Evolutionary conservation across 1,139 yeast species (phyloP).

Genomic region (Blastobotrys aristatus): DNA sequence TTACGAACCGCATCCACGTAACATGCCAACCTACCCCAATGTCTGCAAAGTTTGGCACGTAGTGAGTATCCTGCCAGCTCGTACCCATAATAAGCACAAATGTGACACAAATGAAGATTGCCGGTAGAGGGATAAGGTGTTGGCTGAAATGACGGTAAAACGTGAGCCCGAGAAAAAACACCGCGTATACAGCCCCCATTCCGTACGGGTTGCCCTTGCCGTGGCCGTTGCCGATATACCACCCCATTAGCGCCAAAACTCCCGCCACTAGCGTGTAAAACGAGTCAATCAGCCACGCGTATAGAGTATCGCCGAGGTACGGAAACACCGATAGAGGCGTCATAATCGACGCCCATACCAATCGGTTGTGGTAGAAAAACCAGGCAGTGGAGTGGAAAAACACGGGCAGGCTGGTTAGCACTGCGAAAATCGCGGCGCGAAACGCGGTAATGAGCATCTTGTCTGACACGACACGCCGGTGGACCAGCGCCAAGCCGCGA

Average conservation of each 20-base stretch:
- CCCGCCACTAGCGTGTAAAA: conserved; percentile 32
- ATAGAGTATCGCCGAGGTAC: conserved; percentile 34
- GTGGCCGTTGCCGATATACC: conserved; percentile 35
- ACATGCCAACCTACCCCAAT: conserved; percentile 32
- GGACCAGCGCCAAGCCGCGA: background rate
- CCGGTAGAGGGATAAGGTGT: conserved; percentile 30
- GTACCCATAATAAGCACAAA: conserved; percentile 31
- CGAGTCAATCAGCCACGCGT: conserved; percentile 28
- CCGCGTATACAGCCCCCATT: conserved; percentile 31
- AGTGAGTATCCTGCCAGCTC: conserved; percentile 30
- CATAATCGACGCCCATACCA: conserved; percentile 35
- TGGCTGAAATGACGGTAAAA: conserved; percentile 32
- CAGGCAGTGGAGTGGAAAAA: conserved; percentile 28
- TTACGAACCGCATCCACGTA: conserved; percentile 36
- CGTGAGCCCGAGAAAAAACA: conserved; percentile 25
- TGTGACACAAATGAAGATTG: conserved; percentile 32
- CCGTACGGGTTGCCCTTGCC: conserved; percentile 34
- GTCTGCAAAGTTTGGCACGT: conserved; percentile 12
- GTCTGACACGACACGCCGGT: conserved; percentile 4
- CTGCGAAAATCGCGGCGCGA: conserved; percentile 27
- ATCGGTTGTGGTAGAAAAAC: conserved; percentile 29
- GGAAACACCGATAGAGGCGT: conserved; percentile 30
- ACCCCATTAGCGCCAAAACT: conserved; percentile 32
- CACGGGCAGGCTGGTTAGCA: conserved; percentile 28
- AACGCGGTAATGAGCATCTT: conserved; percentile 28